A percentile compares a stretch with the other conserved stretches of the same genome.
phyloP scores from a whole-genome alignment of 2,329 filamentous ascomycete genomes.

The Penicillium sp. region DNA sequence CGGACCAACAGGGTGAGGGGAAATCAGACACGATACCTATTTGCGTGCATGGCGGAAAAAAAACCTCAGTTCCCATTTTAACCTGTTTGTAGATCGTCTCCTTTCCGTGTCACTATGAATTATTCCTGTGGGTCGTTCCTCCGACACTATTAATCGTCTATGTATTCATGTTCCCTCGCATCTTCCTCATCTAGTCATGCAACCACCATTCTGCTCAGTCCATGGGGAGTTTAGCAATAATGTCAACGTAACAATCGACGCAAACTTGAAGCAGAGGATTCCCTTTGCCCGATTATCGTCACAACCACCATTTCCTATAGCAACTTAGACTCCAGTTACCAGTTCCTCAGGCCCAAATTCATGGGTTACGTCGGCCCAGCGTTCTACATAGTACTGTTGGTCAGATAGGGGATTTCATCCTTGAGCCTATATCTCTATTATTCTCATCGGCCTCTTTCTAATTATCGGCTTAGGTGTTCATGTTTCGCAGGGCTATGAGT shows the following conservation, averaged over 20 bases:
- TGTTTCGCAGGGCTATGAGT: conserved; percentile 1
- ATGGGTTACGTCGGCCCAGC: conserved; percentile 6
- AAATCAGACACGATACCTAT: conserved; percentile 41
- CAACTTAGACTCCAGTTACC: background rate
- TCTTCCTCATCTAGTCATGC: background rate
- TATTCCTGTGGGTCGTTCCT: background rate
- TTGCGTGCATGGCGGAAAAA: conserved; percentile 10
- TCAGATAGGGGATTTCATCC: conserved; percentile 9
- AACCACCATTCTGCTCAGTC: background rate
- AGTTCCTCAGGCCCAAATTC: conserved; percentile 8
- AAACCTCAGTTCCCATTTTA: background rate
- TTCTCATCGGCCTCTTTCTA: conserved; percentile 12
- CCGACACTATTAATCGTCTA: background rate
- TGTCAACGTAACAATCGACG: background rate
- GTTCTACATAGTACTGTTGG: conserved; percentile 13
- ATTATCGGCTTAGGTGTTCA: conserved; percentile 14
- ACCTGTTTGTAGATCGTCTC: background rate
- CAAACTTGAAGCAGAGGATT: background rate
- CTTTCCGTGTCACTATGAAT: background rate
- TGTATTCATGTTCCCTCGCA: background rate
- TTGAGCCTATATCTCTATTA: conserved; percentile 9
- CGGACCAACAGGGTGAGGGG: conserved; percentile 8
- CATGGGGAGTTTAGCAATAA: background rate
- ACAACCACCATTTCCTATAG: conserved; percentile 6
- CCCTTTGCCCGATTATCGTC: background rate